phyloP scores from a whole-genome alignment of 768 basidiomycete genomes.

The Omphalotus guepiniiformis region DNA sequence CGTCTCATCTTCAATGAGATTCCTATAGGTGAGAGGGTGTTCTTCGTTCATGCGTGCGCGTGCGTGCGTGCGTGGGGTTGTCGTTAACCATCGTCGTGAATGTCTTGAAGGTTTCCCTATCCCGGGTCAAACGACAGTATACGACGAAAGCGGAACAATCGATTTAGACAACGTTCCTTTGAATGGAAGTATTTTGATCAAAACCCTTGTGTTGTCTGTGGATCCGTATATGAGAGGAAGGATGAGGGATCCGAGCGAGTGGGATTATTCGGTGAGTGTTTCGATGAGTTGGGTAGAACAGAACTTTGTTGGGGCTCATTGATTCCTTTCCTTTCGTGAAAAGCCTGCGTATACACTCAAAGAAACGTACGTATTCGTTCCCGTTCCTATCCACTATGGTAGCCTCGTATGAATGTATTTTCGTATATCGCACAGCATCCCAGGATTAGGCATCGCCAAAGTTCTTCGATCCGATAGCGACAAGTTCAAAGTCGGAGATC shows the following conservation, averaged over 20 bases:
- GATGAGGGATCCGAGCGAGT: slow-evolving; percentile 30
- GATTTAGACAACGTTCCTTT: slow-evolving; percentile 32
- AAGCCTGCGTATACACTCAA: slow-evolving; percentile 10
- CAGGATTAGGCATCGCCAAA: slow-evolving; percentile 17
- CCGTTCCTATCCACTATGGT: not conserved
- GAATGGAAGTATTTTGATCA: slow-evolving; percentile 31
- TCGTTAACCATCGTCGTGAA: not conserved
- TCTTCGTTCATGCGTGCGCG: not conserved
- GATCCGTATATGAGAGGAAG: slow-evolving; percentile 32
- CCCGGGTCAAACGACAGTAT: slow-evolving; percentile 27
- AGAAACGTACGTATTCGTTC: slow-evolving; percentile 18
- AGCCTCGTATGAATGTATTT: not conserved
- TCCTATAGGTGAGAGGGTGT: slow-evolving; percentile 15
- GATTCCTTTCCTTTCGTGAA: not conserved
- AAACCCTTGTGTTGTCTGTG: slow-evolving; percentile 32
- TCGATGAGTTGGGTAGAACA: not conserved
- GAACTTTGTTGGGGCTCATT: not conserved
- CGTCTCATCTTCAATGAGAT: slow-evolving; percentile 23
- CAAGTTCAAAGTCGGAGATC: slow-evolving; percentile 18
- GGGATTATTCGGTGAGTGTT: too few relatives aligned
- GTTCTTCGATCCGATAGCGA: slow-evolving; percentile 23
- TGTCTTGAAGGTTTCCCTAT: slow-evolving; percentile 17
- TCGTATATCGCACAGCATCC: not conserved
- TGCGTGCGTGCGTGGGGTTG: not conserved
- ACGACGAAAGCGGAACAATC: slow-evolving; percentile 28